Conservation (phyloP, 192 early-diverging fungal species). For the Geosiphon pyriformis region DNA sequence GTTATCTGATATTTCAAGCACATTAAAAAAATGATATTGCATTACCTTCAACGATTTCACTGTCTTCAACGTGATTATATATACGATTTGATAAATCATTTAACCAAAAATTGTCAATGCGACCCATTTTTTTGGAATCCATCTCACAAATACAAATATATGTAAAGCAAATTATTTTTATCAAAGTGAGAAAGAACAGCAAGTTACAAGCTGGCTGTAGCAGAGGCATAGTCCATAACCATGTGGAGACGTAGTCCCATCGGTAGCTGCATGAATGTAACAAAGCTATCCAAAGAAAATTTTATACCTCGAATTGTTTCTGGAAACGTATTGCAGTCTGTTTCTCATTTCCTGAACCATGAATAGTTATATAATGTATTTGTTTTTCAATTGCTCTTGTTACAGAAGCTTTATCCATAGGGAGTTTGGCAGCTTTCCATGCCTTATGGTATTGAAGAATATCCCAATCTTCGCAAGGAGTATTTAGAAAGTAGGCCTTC, state of each 20-base stretch:
- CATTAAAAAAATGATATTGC: too few species aligned
- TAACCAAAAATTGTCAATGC: too few species aligned
- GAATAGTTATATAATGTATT: slow-evolving; percentile 4
- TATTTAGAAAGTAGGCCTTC: slow-evolving; percentile 1
- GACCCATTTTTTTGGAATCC: too few species aligned
- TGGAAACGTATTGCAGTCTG: slow-evolving; percentile 1
- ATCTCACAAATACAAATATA: too few species aligned
- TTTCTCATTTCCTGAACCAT: slow-evolving; percentile 11
- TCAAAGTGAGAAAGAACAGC: too few species aligned
- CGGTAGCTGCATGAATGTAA: not conserved
- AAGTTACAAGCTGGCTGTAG: not conserved
- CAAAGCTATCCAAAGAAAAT: slow-evolving; percentile 1
- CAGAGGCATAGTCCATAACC: too few species aligned
- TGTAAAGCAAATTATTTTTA: too few species aligned
- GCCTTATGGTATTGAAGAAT: slow-evolving; percentile 13
- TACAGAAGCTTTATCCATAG: slow-evolving; percentile 14
- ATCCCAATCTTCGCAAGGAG: slow-evolving; percentile 11
- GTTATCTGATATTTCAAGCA: too few species aligned
- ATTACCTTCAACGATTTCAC: too few species aligned
- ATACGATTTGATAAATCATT: too few species aligned
- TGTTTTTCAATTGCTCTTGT: not conserved
- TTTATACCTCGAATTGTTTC: slow-evolving; percentile 15
- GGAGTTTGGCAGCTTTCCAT: slow-evolving; percentile 5
- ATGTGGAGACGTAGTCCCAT: too few species aligned
- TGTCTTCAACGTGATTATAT: too few species aligned